Conservation (phyloP, 495 filamentous ascomycete species). For the Trichoderma reesei region DNA sequence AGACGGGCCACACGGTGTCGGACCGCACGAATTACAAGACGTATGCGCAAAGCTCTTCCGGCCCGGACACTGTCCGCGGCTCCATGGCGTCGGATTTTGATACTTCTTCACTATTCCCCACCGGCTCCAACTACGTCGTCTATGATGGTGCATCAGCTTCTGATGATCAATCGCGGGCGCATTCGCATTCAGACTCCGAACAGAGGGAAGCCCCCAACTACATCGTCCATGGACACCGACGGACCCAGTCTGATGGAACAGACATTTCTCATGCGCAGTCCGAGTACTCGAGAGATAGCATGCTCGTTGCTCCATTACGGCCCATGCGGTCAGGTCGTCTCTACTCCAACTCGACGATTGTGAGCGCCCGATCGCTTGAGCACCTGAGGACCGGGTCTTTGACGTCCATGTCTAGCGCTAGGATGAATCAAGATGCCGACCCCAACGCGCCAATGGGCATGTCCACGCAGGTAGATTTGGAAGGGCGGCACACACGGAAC, state of each 20-base stretch:
- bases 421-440: slow-evolving; percentile 29
- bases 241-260: neutral
- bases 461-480: neutral
- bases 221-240: slow-evolving; percentile 30
- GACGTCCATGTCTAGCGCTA: slow-evolving; percentile 28
- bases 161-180: slow-evolving; percentile 17
- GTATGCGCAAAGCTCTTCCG: slow-evolving; percentile 31
- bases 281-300: slow-evolving; percentile 46
- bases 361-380: slow-evolving; percentile 39
- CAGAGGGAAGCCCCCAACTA: slow-evolving; percentile 31
- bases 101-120: neutral
- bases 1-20: slow-evolving; percentile 34
- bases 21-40: slow-evolving; percentile 47
- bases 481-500: neutral
- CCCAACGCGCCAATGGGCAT: neutral
- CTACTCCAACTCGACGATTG: slow-evolving; percentile 18
- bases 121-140: slow-evolving; percentile 30
- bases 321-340: slow-evolving; percentile 24
- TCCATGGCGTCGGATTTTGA: neutral
- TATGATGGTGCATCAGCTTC: slow-evolving; percentile 31
- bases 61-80: neutral
- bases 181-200: slow-evolving; percentile 11
- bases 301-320: slow-evolving; percentile 40
- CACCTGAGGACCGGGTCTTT: slow-evolving; percentile 38
- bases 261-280: slow-evolving; percentile 16